phyloP scores from a whole-genome alignment of 768 basidiomycete genomes.

The Boletellus emodensis region DNA sequence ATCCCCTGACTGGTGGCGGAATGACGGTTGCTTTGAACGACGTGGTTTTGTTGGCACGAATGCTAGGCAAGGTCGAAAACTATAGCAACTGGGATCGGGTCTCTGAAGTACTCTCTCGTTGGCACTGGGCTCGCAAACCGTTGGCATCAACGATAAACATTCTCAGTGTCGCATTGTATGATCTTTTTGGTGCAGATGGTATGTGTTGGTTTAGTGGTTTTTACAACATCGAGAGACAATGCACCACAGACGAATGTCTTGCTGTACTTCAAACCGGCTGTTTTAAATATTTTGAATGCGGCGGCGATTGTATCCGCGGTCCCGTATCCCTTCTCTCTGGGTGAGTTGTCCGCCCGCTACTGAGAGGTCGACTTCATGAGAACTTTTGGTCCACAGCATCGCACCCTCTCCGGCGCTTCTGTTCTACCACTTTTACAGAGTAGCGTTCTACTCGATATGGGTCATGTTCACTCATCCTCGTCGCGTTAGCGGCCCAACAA shows the following conservation, averaged over 20 bases:
- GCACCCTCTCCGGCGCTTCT: slow-evolving; percentile 76
- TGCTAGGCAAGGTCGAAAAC: slow-evolving; percentile 47
- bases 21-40: slow-evolving; percentile 97
- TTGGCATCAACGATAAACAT: slow-evolving; percentile 88
- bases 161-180: slow-evolving; percentile 88
- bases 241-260: slow-evolving; percentile 55
- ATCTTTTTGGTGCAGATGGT: slow-evolving; percentile 93
- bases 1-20: slow-evolving; percentile 95
- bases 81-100: slow-evolving; percentile 50
- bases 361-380: neutral
- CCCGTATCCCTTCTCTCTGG: slow-evolving; percentile 89
- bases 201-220: slow-evolving; percentile 27
- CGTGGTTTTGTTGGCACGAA: slow-evolving; percentile 64
- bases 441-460: slow-evolving; percentile 94
- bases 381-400: slow-evolving; percentile 45
- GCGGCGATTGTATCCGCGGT: slow-evolving; percentile 82
- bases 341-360: slow-evolving; percentile 41
- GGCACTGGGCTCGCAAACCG: slow-evolving; percentile 87
- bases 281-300: slow-evolving; percentile 95
- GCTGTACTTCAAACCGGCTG: slow-evolving; percentile 74
- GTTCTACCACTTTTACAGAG: slow-evolving; percentile 89
- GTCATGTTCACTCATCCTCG: slow-evolving; percentile 71
- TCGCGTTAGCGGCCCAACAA: slow-evolving; percentile 8
- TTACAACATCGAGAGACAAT: neutral
- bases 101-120: slow-evolving; percentile 51